Conservation (phyloP, 139 green algal genomes). For the Chlamydomonas sphaeroides region DNA sequence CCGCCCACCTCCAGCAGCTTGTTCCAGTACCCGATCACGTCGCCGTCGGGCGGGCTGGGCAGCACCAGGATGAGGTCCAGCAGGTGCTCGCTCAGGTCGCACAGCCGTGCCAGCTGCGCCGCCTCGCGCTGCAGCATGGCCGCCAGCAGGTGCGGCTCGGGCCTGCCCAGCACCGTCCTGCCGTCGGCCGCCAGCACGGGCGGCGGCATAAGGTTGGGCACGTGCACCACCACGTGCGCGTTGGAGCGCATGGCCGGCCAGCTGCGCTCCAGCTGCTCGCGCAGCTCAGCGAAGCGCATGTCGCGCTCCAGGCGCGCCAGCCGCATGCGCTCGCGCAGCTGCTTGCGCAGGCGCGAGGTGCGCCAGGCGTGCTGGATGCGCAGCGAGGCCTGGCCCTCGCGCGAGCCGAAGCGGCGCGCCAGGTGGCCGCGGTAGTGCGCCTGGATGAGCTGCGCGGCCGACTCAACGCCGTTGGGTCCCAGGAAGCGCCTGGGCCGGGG, state of each 20-base stretch:
- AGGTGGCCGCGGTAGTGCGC: conserved; percentile 59
- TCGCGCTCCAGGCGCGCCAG: conserved; percentile 42
- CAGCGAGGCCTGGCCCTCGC: conserved; percentile 30
- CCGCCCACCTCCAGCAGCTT: conserved; percentile 70
- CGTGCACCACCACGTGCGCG: conserved; percentile 66
- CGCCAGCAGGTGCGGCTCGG: conserved; percentile 27
- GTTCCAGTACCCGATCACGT: conserved; percentile 65
- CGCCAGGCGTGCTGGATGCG: conserved; percentile 60
- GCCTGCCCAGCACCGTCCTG: not conserved
- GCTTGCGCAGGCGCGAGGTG: conserved; percentile 38
- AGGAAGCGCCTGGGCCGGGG: conserved; percentile 49
- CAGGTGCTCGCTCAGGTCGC: conserved; percentile 64
- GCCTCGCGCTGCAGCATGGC: conserved; percentile 52
- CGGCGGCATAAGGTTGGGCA: conserved; percentile 57
- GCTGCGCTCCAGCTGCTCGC: conserved; percentile 33
- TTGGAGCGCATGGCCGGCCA: conserved; percentile 48
- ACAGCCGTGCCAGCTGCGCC: conserved; percentile 66
- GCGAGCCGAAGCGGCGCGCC: conserved; percentile 38
- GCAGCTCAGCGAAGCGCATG: conserved; percentile 43
- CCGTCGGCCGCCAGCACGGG: not conserved
- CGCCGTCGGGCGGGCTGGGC: conserved; percentile 50
- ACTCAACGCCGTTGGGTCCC: conserved; percentile 39
- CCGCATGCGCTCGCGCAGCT: conserved; percentile 39
- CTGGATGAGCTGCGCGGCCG: conserved; percentile 66
- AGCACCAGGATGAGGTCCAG: conserved; percentile 42